Base-by-base conservation (phyloP, 495 filamentous ascomycete genomes). In the Daldinia childiae region DNA sequence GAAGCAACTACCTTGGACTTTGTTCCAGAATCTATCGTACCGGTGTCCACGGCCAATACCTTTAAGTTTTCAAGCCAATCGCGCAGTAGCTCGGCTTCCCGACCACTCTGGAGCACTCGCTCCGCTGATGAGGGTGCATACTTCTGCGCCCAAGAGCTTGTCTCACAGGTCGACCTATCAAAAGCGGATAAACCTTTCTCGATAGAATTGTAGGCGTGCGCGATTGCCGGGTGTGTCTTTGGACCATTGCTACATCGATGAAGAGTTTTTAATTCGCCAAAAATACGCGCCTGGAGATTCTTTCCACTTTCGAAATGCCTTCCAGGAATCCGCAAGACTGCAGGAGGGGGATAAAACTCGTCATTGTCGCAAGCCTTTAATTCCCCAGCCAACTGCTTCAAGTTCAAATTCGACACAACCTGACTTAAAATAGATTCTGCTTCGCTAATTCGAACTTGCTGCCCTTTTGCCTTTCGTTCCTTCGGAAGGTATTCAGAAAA, bases 41-140 rank as follows among this genome's bases (percentile, higher is more conserved):
- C 90, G 0, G 83, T 88, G 38, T 92, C 90, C 3, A 97, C 91
- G 5, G 90, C 85, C 21, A 88, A 87, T 0, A 98, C 89, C 48
- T 87, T 91, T 15, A 96, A 83, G 41, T 82, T 86, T 36, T 84
- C 84, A n/a, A 99, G 82, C 96, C 96, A 99, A 57, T 97, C 90
- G 52, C 88, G 87, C 32, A 99, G 78, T 30, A 96, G 80, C 6
- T 83, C 77, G 5, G 87, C 88, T 77, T 98, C 93, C 9, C 80
- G 86, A 0, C 92, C 91, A 19, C 82, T 74, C 74, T 97, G 94
- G 24, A 99, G 86, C 1, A 97, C 91, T 64, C 94, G 88, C 6
- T 82, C 82, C 1, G 93, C 89, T 26, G 76, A 82, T 30, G 74
- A 81, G 0, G 96, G 96, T 1, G 93, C 88, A 82, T 98, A 97